phyloP scores from a whole-genome alignment of 106 monocot genomes.

The Dioscorea zingiberensis region DNA sequence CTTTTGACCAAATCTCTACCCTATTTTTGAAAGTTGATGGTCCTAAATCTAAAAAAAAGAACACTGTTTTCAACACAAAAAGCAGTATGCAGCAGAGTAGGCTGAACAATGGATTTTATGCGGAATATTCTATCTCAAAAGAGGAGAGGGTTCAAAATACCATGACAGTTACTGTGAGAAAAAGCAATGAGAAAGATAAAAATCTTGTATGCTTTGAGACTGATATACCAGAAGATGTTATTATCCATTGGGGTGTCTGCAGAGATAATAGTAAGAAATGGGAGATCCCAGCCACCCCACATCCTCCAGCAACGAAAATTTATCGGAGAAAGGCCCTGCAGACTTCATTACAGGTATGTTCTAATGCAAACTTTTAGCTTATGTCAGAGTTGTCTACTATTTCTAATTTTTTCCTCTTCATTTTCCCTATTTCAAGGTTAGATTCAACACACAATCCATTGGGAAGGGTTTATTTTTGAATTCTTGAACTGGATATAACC shows the following conservation, averaged over 20 bases:
- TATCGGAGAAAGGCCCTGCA: constrained; percentile 71
- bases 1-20: constrained; percentile 54
- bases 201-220: constrained; percentile 72
- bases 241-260: constrained; percentile 89
- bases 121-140: constrained; percentile 68
- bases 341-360: constrained; percentile 75
- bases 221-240: constrained; percentile 80
- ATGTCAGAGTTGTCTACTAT: no score
- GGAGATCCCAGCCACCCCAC: constrained; percentile 73
- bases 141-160: constrained; percentile 57
- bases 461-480: no score
- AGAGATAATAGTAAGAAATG: constrained; percentile 50
- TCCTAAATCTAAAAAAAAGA: constrained; percentile 17
- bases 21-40: constrained; percentile 50
- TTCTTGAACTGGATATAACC: no score
- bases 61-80: constrained; percentile 8
- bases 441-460: no score
- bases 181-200: constrained; percentile 36
- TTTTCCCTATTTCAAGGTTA: no score
- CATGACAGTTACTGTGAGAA: constrained; percentile 59
- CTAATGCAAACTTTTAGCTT: background rate
- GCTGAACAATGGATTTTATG: constrained; percentile 29
- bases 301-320: constrained; percentile 65
- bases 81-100: constrained; percentile 11
- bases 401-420: no score